Evolutionary conservation across 805 yeast genomes (phyloP), one percentile per base, ranked within the genome.

Genomic region (Candida odintsovae): DNA sequence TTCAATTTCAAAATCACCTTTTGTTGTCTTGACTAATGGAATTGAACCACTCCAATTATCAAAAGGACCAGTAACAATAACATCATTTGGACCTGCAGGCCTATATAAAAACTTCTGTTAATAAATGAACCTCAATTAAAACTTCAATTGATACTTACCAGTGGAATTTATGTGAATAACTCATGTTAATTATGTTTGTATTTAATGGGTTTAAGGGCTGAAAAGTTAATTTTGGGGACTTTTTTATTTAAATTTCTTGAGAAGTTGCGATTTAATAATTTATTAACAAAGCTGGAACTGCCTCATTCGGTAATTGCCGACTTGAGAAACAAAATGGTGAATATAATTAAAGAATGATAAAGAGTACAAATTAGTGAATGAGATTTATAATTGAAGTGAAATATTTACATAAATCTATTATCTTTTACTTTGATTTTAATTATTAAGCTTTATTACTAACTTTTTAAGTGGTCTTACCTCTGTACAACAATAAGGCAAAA

Each of bases 11-110:
- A 82, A 82, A n/a, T 78, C 73, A 19, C 85, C 86, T 55, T 74
- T 78, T 9, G 76, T 64, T 48, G 75, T 76, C 57, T 82, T 77
- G 40, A 81, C 86, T 50, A 83, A 66, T 18, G 80, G 82, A 44
- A 80, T 65, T 2, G 80, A 62, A 50, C 82, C 77, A 41, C 74
- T 58, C 90, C 90, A 84, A 57, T 78, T 69, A 58, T 82, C 88
- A 57, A 83, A 82, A 44, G 80, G 73, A 50, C 90, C 90, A 19
- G 90, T 83, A 43, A 84, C 77, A 53, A 78, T 70, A 48, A 84
- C 90, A 33, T 73, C 73, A 25, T 61, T 48, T 13, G 78, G 78
- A 48, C 88, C 86, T 10, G 66, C 58, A 45, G 78, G 75, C 76
- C 77, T 60, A 40, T 40, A 18, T 9, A 5, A 21, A 31, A 18